Percentiles rank a stretch among this genome's conserved stretches.
phyloP scores from a whole-genome alignment of 73 alveolate species.

The Effrenium voratum region DNA sequence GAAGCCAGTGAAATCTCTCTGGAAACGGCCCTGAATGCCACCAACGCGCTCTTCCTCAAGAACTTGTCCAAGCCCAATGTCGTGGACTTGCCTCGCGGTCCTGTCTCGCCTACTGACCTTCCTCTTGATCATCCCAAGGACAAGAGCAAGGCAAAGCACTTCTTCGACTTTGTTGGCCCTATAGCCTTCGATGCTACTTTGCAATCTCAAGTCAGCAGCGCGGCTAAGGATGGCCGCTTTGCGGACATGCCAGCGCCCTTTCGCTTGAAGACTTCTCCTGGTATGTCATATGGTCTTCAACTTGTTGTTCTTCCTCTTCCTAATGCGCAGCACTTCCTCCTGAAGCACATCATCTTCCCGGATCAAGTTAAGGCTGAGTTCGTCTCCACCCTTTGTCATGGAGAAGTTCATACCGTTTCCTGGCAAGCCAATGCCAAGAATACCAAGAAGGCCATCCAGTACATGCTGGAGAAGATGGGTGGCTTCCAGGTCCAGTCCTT shows the following conservation, averaged over 20 bases:
- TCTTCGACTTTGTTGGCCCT: neutral
- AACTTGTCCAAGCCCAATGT: neutral
- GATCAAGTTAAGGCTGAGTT: neutral
- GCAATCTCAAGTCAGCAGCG: neutral
- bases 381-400: neutral
- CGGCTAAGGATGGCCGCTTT: neutral
- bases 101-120: neutral
- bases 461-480: constrained; percentile 60
- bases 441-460: neutral
- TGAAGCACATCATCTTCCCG: constrained; percentile 14
- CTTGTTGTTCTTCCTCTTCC: neutral
- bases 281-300: neutral
- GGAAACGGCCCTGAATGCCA: neutral
- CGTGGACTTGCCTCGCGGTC: neutral
- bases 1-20: no score
- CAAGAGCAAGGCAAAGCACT: neutral
- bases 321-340: neutral
- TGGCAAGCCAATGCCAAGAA: constrained; percentile 31
- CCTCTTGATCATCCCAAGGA: neutral
- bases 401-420: neutral
- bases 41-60: neutral
- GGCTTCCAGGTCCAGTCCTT: constrained; percentile 22
- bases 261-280: neutral
- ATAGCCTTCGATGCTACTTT: neutral
- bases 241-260: neutral